phyloP scores from a whole-genome alignment of 2,329 filamentous ascomycete species.

The Esteya vermicola region DNA sequence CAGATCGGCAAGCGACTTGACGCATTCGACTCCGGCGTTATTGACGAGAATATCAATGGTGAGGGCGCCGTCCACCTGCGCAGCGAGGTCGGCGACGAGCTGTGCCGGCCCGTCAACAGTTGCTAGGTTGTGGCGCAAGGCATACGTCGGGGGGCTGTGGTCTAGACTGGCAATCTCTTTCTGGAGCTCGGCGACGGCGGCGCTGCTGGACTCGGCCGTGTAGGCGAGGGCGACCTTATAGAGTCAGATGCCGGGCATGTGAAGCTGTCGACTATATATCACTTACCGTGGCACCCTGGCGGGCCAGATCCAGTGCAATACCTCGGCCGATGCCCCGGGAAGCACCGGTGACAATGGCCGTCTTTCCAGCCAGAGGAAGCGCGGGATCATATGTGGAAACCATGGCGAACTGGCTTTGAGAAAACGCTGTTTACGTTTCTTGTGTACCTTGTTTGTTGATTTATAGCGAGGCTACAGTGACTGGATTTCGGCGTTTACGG shows the following conservation, averaged over 20 bases:
- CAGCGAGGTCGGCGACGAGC: neutral
- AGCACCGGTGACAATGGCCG: neutral
- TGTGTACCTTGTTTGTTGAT: no score
- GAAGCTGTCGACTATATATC: no score
- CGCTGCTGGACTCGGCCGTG: neutral
- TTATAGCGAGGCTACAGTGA: no score
- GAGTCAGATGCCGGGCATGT: neutral
- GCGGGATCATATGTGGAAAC: no score
- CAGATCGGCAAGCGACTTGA: slow-evolving; percentile 2
- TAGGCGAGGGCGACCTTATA: neutral
- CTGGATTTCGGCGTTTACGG: no score
- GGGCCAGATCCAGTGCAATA: neutral
- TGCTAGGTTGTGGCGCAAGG: neutral
- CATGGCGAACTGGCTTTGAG: no score
- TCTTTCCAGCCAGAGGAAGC: neutral
- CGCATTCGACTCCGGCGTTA: slow-evolving; percentile 6
- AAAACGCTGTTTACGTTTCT: no score
- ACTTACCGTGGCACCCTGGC: neutral
- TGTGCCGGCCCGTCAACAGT: neutral
- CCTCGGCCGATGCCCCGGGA: neutral
- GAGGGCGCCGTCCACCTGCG: neutral
- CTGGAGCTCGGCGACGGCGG: neutral
- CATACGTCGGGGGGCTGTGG: neutral
- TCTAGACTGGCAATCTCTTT: neutral
- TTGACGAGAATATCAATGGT: slow-evolving; percentile 11